phyloP scores from a whole-genome alignment of 257 asterid genomes.

The Haberlea rhodopensis region DNA sequence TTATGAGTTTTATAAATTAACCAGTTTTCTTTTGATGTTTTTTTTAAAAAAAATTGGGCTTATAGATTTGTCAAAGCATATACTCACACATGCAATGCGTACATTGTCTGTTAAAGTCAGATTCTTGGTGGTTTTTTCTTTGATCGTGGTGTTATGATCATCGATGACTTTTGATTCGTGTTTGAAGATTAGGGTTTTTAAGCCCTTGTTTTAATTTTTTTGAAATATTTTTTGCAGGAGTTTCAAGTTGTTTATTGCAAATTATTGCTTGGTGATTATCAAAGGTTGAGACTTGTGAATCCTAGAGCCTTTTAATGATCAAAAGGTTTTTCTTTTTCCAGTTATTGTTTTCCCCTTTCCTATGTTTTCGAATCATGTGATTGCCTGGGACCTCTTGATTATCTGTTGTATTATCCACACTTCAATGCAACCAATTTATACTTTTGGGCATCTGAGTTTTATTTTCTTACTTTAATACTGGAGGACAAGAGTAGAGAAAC shows the following conservation, averaged over 20 bases:
- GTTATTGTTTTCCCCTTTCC: slow-evolving; percentile 1
- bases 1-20: too few species aligned
- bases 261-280: slow-evolving; percentile 34
- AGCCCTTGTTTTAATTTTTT: neutral
- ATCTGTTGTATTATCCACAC: slow-evolving; percentile 12
- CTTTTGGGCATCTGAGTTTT: slow-evolving; percentile 26
- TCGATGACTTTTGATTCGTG: slow-evolving; percentile 25
- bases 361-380: slow-evolving; percentile 18
- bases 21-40: neutral
- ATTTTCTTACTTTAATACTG: slow-evolving; percentile 23
- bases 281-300: slow-evolving; percentile 41
- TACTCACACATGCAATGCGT: slow-evolving; percentile 34
- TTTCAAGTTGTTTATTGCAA: slow-evolving; percentile 27
- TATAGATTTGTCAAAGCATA: neutral
- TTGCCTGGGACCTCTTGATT: slow-evolving; percentile 27
- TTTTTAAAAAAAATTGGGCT: slow-evolving; percentile 20
- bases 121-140: slow-evolving; percentile 33
- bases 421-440: slow-evolving; percentile 6
- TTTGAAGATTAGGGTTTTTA: slow-evolving; percentile 39
- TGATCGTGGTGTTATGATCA: slow-evolving; percentile 34
- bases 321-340: slow-evolving; percentile 36
- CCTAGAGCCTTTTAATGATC: slow-evolving; percentile 46
- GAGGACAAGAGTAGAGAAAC: slow-evolving; percentile 13
- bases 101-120: slow-evolving; percentile 25
- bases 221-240: slow-evolving; percentile 33